A percentile compares a stretch with the other conserved stretches of the same genome.
phyloP scores from a whole-genome alignment of 176 grass and related monocot genomes.

The Paspalum vaginatum region DNA sequence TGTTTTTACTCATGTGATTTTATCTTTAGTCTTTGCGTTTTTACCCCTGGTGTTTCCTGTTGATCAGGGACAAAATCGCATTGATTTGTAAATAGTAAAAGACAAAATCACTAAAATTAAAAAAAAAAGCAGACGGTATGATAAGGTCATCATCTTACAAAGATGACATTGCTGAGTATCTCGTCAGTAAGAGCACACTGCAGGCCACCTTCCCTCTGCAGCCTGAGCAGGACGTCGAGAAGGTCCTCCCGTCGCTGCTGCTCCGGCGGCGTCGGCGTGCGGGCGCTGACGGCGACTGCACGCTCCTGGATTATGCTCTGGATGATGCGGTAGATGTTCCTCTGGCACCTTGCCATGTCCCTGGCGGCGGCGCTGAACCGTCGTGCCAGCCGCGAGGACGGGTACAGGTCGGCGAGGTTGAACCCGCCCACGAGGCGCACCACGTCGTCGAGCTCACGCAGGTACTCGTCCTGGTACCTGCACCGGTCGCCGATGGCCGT shows the following conservation, averaged over 20 bases:
- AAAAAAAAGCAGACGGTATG: too few species aligned
- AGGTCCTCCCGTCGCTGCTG: conserved; percentile 33
- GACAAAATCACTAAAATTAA: too few species aligned
- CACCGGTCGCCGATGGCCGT: conserved; percentile 38
- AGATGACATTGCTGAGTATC: conserved; percentile 39
- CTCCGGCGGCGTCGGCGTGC: not conserved
- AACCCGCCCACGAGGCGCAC: conserved; percentile 28
- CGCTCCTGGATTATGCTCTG: conserved; percentile 42
- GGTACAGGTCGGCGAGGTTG: conserved; percentile 46
- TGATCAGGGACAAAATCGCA: too few species aligned
- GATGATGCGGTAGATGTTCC: conserved; percentile 36
- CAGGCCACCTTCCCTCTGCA: conserved; percentile 38
- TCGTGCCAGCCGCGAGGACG: conserved; percentile 27
- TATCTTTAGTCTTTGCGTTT: too few species aligned
- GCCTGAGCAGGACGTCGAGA: conserved; percentile 35
- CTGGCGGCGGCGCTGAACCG: conserved; percentile 1
- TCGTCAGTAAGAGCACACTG: conserved; percentile 34
- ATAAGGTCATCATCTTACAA: conserved; percentile 39
- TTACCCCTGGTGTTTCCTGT: too few species aligned
- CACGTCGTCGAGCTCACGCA: conserved; percentile 23
- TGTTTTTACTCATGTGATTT: too few species aligned
- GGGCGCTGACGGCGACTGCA: too few species aligned
- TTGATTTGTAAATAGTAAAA: too few species aligned
- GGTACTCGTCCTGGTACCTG: conserved; percentile 22
- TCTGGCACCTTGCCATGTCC: conserved; percentile 26